Evolutionary conservation across 2,329 filamentous ascomycete genomes (phyloP).

Genomic region (Colletotrichum viniferum): DNA sequence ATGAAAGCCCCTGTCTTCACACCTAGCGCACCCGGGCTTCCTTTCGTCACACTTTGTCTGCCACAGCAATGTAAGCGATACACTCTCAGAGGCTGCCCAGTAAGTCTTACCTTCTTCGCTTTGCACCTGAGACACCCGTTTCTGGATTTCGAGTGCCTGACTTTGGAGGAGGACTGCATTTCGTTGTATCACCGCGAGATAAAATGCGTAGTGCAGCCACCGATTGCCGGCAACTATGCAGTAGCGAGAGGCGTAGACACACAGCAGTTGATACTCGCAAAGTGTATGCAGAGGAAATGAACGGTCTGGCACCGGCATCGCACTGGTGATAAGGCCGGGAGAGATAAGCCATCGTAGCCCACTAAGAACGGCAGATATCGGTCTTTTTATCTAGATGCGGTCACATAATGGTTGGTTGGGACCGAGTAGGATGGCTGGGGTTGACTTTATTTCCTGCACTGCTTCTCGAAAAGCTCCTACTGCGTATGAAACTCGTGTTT

Average conservation of each 20-base stretch:
- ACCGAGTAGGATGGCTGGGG: too few species aligned
- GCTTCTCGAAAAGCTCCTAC: too few species aligned
- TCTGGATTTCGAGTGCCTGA: background rate
- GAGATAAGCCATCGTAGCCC: background rate
- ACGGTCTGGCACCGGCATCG: background rate
- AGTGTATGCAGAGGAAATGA: background rate
- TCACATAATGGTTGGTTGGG: too few species aligned
- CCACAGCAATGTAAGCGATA: background rate
- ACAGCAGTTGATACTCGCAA: background rate
- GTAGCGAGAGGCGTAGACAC: background rate
- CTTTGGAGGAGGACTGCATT: background rate
- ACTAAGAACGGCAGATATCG: background rate
- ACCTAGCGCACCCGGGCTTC: constrained; percentile 23
- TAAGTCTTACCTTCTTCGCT: background rate
- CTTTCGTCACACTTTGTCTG: constrained; percentile 27
- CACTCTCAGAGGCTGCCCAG: accelerated
- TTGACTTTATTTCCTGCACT: too few species aligned
- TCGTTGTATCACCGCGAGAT: accelerated
- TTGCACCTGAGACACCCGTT: background rate
- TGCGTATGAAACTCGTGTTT: too few species aligned
- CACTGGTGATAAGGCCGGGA: background rate
- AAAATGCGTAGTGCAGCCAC: background rate
- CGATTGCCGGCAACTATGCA: background rate
- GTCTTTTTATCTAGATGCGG: background rate
- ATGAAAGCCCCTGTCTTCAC: constrained; percentile 22